These are phyloP conservation scores for Trichothecium roseum DNA, from an alignment of 2,329 filamentous ascomycete genomes.

Conservation along the genomic window DNA sequence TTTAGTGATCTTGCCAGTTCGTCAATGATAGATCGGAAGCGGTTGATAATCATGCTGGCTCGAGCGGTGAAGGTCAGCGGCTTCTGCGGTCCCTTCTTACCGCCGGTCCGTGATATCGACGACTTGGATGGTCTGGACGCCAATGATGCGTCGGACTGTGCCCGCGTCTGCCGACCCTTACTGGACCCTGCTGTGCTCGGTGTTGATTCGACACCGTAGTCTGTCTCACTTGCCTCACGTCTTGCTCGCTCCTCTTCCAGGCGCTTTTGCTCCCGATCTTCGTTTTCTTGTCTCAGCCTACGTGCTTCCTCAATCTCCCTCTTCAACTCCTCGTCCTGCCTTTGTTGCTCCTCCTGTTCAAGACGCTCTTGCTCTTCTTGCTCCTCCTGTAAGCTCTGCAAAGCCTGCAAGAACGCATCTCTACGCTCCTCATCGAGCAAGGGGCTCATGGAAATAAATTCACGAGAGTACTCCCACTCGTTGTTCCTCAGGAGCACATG, in stretches of 20 bases:
- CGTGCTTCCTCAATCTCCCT: constrained; percentile 47
- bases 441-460: constrained; percentile 80
- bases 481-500: constrained; percentile 89
- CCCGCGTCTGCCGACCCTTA: constrained; percentile 19
- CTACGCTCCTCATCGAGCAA: constrained; percentile 86
- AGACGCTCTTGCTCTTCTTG: constrained; percentile 59
- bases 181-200: constrained; percentile 24
- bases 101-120: constrained; percentile 15
- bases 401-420: constrained; percentile 77
- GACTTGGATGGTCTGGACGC: constrained; percentile 12
- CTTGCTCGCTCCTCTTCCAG: constrained; percentile 42
- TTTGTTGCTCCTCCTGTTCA: constrained; percentile 48
- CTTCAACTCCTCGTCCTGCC: constrained; percentile 46
- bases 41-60: constrained; percentile 42
- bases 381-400: constrained; percentile 77
- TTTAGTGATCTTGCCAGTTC: constrained; percentile 38
- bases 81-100: constrained; percentile 13
- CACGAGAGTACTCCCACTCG: constrained; percentile 90
- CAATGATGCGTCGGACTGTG: constrained; percentile 21
- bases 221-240: constrained; percentile 47
- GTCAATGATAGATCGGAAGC: constrained; percentile 40
- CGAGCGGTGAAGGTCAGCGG: constrained; percentile 31
- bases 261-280: constrained; percentile 41
- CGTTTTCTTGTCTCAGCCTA: constrained; percentile 45
- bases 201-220: constrained; percentile 57